Base-by-base conservation (phyloP, 306 rosid species). In the Dalbergia oliveri region DNA sequence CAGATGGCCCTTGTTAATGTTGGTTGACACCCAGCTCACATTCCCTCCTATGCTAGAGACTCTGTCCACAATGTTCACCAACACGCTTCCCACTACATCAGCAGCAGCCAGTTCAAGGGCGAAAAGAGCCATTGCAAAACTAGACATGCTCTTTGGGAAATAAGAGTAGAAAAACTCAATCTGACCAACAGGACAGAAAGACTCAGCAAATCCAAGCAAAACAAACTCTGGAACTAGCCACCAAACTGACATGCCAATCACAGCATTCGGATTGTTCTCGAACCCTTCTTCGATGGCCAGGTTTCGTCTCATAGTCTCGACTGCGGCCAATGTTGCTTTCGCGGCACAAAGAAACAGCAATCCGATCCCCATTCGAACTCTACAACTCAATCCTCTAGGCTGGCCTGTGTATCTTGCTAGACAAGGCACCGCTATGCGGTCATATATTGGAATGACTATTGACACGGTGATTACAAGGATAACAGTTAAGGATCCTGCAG, bases 1-100 rank as follows among this genome's bases (percentile, higher is more conserved):
- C 62, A 83, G 64, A 50, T 80, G 89, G 2, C 83, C 93, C 68
- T 15, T 73, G 15, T 89, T 89, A 41, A 87, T 85, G 74, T 89
- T 87, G 58, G 78, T 84, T 3, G 87, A 44, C 21, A 89, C 63
- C 91, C 93, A 89, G 54, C 93, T 86, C 72, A 63, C 88, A 0
- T 31, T 71, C 26, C 86, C 89, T 37, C 86, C 91, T 3, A 44
- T 13, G 23, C 79, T 79, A 11, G 83, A 78, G 19, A 82, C 59
- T 70, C 16, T 62, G 76, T 88, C 86, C 51, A 88, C 86, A 69
- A 47, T 61, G 60, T 3, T 81, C 47, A 88, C 84, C 35, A 83
- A 8, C 9, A 45, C 11, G 78, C 78, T 66, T n/a, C 79, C 81
- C n/a, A 83, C 73, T 23, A 75, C 31, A 63, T 60, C 78, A 62